Evolutionary conservation across 352 stramenopile species (phyloP), one percentile per base, ranked within the genome.

Genomic region (Phytophthora citrophthora): DNA sequence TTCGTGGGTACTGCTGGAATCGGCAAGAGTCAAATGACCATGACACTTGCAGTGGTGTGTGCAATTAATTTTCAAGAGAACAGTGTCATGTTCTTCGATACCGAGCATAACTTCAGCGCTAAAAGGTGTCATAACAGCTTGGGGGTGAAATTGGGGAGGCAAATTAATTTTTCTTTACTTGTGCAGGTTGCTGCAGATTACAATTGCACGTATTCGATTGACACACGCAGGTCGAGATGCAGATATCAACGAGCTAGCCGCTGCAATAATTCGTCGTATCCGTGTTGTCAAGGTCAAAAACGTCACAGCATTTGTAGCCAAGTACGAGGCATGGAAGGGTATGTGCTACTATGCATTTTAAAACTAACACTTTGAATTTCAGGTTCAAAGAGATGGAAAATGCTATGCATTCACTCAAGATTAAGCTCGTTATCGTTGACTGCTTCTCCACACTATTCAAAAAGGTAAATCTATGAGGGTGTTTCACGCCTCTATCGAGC

Each of bases 381-480:
- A 95, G 84, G n/a, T 43, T 93, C 8, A 87, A 87, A 41, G 69
- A 76, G 16, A 52, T 91, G n/a, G 69, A 90, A 50, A 55, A 67
- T 15, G 68, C 50, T 16, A 78, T 93, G 55, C 45, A 72, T n/a
- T 58, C 56, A 13, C 57, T 81, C 27, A 64, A 77, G 20, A 68
- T 82, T 12, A 89, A 91, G 47, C 74, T 93, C 45, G 18, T 95
- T 2, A 68, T 95, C 31, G 65, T 94, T 48, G 87, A 95, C 70
- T 94, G 85, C n/a, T 53, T 91, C 1, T 74, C 83, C 8, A 74
- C 81, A 24, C 56, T 91, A 5, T 81, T 90, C 23, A 41, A 81
- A 4, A 88, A 93, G 63, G 83, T 91, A 41, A 23, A 34, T 1
- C 12, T 34, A 34, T 10, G 16, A 23, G 23, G 9, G 10, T 44